phyloP scores from a whole-genome alignment of 1,284 basidiomycete species.

The Cryptococcus maquisensis region DNA sequence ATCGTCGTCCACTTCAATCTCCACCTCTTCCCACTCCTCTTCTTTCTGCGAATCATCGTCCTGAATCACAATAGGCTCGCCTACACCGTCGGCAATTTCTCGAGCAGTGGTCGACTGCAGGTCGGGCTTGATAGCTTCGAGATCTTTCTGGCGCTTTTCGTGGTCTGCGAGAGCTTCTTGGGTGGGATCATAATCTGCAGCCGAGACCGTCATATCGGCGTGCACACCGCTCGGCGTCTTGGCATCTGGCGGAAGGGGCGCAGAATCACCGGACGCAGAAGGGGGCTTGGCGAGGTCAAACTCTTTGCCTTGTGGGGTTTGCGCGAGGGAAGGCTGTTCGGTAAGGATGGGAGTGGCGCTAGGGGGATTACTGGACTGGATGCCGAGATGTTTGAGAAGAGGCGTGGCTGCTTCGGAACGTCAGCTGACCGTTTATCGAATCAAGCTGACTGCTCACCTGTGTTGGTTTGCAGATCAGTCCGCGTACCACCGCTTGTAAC shows the following conservation, averaged over 20 bases:
- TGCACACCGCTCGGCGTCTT: constrained; percentile 41
- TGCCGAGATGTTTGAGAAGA: constrained; percentile 28
- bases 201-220: constrained; percentile 68
- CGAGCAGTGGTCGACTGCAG: not conserved
- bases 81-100: constrained; percentile 47
- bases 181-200: constrained; percentile 90
- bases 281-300: constrained; percentile 38
- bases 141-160: constrained; percentile 54
- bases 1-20: constrained; percentile 57
- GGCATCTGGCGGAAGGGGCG: constrained; percentile 13
- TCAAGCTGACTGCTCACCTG: constrained; percentile 20
- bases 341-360: constrained; percentile 21
- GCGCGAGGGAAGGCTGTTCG: constrained; percentile 29
- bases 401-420: constrained; percentile 30
- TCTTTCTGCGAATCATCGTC: constrained; percentile 40
- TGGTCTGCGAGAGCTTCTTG: constrained; percentile 77
- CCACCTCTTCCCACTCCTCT: constrained; percentile 55
- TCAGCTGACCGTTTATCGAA: not conserved
- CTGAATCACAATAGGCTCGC: constrained; percentile 40
- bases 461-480: constrained; percentile 27
- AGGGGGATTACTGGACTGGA: constrained; percentile 13
- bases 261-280: constrained; percentile 13
- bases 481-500: constrained; percentile 32
- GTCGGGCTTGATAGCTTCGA: constrained; percentile 13
- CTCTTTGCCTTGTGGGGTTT: constrained; percentile 37